phyloP scores from a whole-genome alignment of 2,329 filamentous ascomycete species.

The Exutisphaerella laricina region DNA sequence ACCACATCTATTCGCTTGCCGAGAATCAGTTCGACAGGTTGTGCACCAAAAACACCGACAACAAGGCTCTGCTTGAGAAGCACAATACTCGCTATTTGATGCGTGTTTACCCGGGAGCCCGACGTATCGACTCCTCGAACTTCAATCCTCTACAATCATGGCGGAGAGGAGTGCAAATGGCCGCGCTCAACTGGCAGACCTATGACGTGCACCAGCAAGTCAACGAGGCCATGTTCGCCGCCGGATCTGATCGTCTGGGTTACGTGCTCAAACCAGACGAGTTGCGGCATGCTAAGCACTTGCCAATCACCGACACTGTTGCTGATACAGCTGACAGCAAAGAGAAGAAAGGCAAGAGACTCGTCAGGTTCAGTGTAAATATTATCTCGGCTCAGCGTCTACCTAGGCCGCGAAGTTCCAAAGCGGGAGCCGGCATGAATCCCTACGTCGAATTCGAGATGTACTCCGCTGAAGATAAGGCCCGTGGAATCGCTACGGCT shows the following conservation, averaged over 20 bases:
- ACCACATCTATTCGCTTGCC: slow-evolving; percentile 93
- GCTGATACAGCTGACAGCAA: slow-evolving; percentile 47
- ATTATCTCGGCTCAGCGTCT: slow-evolving; percentile 93
- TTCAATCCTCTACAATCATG: slow-evolving; percentile 92
- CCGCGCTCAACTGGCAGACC: slow-evolving; percentile 95
- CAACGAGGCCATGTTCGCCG: slow-evolving; percentile 96
- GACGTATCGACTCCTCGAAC: slow-evolving; percentile 80
- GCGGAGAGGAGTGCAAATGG: slow-evolving; percentile 96
- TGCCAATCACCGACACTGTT: slow-evolving; percentile 51
- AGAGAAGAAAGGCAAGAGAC: slow-evolving; percentile 67
- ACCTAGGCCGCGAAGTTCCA: slow-evolving; percentile 70
- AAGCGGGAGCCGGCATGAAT: slow-evolving; percentile 71
- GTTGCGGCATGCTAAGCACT: slow-evolving; percentile 61
- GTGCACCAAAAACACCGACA: slow-evolving; percentile 66
- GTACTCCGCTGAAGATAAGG: slow-evolving; percentile 88
- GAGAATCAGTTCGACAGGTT: slow-evolving; percentile 82
- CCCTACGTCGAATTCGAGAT: slow-evolving; percentile 94
- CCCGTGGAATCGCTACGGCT: slow-evolving; percentile 63
- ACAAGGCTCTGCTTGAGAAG: slow-evolving; percentile 71
- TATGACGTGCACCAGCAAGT: slow-evolving; percentile 94
- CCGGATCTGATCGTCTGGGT: slow-evolving; percentile 76
- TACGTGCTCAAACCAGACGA: slow-evolving; percentile 92
- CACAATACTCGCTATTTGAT: slow-evolving; percentile 92
- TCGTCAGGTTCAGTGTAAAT: slow-evolving; percentile 78
- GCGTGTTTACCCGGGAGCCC: slow-evolving; percentile 84